A percentile compares a stretch with the other conserved stretches of the same genome.
phyloP scores from a whole-genome alignment of 1,284 basidiomycete genomes.

The Boletus sp. region DNA sequence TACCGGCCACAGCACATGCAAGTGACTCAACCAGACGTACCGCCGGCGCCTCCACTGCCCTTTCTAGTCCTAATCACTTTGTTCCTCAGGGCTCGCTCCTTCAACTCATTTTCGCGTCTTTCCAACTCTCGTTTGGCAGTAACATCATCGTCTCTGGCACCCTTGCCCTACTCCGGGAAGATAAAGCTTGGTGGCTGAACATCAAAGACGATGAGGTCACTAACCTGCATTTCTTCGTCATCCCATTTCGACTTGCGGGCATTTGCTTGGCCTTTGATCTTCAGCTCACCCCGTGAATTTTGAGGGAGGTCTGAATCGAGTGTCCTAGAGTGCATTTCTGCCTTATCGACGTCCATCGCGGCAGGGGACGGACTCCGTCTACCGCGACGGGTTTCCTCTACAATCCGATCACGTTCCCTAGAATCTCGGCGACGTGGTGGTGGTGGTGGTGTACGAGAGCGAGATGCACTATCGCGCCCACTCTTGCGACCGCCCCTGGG shows the following conservation, averaged over 20 bases:
- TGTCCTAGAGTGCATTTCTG: constrained; percentile 19
- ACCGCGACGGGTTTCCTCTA: constrained; percentile 25
- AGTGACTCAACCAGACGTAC: constrained; percentile 23
- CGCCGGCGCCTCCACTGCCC: constrained; percentile 28
- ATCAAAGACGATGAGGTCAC: constrained; percentile 17
- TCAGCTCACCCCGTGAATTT: constrained; percentile 50
- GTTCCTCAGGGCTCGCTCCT: constrained; percentile 74
- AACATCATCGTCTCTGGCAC: constrained; percentile 3
- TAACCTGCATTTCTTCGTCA: constrained; percentile 34
- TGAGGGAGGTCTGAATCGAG: constrained; percentile 35
- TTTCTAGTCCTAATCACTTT: constrained; percentile 75
- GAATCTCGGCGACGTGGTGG: constrained; percentile 31
- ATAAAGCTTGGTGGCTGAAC: constrained; percentile 5
- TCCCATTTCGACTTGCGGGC: constrained; percentile 56
- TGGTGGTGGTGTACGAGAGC: constrained; percentile 28
- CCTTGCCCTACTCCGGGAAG: constrained; percentile 22
- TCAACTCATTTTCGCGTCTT: constrained; percentile 68
- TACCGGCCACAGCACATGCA: constrained; percentile 18
- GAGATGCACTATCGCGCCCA: constrained; percentile 28
- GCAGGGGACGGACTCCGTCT: constrained; percentile 27
- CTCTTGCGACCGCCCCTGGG: constrained; percentile 35
- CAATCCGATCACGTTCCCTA: constrained; percentile 24
- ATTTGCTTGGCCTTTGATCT: constrained; percentile 63
- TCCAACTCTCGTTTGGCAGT: constrained; percentile 45
- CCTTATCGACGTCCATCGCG: constrained; percentile 47